Conservation (phyloP, 768 basidiomycete species). For the Lanmaoa rubissima region DNA sequence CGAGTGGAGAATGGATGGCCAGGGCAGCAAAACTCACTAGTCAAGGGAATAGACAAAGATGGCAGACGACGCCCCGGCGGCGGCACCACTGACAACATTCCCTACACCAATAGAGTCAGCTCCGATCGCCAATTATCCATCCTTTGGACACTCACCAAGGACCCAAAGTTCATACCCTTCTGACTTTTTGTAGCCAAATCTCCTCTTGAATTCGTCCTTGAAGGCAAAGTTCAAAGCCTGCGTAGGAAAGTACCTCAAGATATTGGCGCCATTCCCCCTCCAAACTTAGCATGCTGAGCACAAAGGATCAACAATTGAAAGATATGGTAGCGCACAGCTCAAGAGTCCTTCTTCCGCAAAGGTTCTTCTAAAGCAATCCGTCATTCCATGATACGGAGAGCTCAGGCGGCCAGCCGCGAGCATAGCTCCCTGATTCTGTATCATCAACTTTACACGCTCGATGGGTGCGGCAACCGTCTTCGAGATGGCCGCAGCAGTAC, state of each 20-base stretch:
- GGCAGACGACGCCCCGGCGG: slow-evolving; percentile 41
- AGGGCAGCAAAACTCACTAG: slow-evolving; percentile 29
- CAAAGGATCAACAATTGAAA: not conserved
- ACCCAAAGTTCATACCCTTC: slow-evolving; percentile 40
- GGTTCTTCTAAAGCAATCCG: slow-evolving; percentile 35
- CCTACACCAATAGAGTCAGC: slow-evolving; percentile 21
- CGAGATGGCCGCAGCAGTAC: slow-evolving; percentile 35
- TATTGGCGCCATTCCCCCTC: slow-evolving; percentile 45
- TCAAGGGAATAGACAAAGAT: slow-evolving; percentile 48
- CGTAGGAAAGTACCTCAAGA: slow-evolving; percentile 46
- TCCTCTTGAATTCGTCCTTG: slow-evolving; percentile 42
- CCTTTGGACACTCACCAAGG: slow-evolving; percentile 21
- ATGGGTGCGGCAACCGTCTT: slow-evolving; percentile 42
- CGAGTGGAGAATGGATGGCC: not conserved
- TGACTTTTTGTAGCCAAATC: slow-evolving; percentile 36
- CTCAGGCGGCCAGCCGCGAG: slow-evolving; percentile 36
- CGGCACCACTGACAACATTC: slow-evolving; percentile 43
- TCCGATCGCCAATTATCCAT: not conserved
- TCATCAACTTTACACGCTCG: slow-evolving; percentile 40
- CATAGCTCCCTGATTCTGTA: slow-evolving; percentile 41
- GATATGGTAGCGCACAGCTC: slow-evolving; percentile 30
- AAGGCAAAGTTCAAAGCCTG: slow-evolving; percentile 49
- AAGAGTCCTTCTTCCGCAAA: slow-evolving; percentile 37
- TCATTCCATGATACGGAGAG: slow-evolving; percentile 37
- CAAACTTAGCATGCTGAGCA: slow-evolving; percentile 33